Conservation (phyloP, 768 basidiomycete genomes). For the Termitomyces eurrhizus region DNA sequence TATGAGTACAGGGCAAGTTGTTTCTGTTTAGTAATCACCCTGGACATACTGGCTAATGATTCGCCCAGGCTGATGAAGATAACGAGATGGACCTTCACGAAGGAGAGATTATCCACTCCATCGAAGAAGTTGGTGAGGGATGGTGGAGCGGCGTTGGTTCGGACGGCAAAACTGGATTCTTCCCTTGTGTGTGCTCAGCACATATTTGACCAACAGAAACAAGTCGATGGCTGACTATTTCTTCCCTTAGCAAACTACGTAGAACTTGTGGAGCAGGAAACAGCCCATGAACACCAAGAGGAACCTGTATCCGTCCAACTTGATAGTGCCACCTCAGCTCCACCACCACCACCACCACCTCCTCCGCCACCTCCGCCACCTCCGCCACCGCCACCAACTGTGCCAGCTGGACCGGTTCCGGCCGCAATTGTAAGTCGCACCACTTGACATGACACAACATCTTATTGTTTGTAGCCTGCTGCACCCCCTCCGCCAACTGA, state of each 20-base stretch:
- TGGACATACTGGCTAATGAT: background rate
- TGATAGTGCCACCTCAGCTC: conserved; percentile 36
- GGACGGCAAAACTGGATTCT: conserved; percentile 74
- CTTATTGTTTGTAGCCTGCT: conserved; percentile 28
- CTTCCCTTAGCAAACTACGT: conserved; percentile 73
- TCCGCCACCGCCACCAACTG: conserved; percentile 38
- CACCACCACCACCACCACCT: conserved; percentile 55
- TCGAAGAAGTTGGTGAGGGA: conserved; percentile 82
- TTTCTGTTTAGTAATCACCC: background rate
- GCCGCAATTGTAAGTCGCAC: background rate
- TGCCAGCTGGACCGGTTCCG: conserved; percentile 36
- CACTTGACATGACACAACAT: background rate
- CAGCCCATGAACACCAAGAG: background rate
- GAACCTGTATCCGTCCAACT: conserved; percentile 27
- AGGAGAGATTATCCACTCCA: conserved; percentile 76
- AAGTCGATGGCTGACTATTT: background rate
- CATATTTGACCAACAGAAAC: background rate
- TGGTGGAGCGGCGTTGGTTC: conserved; percentile 87
- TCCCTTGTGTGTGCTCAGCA: conserved; percentile 61
- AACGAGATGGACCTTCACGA: conserved; percentile 81
- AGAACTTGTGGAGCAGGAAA: conserved; percentile 53
- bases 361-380: conserved; percentile 40
- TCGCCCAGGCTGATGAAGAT: conserved; percentile 68
- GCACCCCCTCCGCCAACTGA: conserved; percentile 47
- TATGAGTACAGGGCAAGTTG: conserved; percentile 71